Conservation (phyloP, 257 asterid genomes). For the Leonotis leonurus region DNA sequence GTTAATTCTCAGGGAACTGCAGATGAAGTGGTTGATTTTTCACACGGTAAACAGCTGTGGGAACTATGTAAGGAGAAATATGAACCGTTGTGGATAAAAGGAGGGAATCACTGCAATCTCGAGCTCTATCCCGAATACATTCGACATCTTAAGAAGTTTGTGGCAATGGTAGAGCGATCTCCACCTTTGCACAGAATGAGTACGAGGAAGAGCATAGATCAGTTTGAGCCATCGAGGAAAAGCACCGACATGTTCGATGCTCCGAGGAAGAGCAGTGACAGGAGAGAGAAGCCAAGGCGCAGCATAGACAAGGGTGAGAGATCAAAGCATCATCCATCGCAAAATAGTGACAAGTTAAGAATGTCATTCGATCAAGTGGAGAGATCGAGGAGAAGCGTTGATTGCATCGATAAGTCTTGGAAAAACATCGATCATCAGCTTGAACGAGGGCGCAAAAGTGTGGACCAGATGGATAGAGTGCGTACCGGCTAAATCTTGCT, state of each 20-base stretch:
- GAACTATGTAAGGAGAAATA: conserved; percentile 76
- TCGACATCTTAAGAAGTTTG: conserved; percentile 66
- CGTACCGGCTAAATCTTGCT: conserved; percentile 37
- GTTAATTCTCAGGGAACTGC: conserved; percentile 93
- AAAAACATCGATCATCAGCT: conserved; percentile 60
- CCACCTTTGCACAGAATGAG: conserved; percentile 68
- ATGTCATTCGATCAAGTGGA: conserved; percentile 64
- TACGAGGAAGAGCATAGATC: conserved; percentile 56
- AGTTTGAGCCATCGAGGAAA: conserved; percentile 66
- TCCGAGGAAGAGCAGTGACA: conserved; percentile 74
- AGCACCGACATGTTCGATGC: conserved; percentile 63
- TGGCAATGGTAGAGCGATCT: conserved; percentile 62
- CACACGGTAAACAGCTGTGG: conserved; percentile 89
- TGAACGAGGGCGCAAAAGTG: conserved; percentile 74
- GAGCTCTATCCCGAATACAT: conserved; percentile 82
- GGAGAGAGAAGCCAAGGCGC: conserved; percentile 78
- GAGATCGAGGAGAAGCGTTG: conserved; percentile 83
- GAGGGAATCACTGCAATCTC: conserved; percentile 78
- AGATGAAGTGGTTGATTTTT: conserved; percentile 81
- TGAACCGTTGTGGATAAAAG: conserved; percentile 87
- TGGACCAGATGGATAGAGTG: conserved; percentile 64
- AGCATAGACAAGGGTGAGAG: conserved; percentile 71
- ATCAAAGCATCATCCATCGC: conserved; percentile 42
- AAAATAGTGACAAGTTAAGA: conserved; percentile 50
- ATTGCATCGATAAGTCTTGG: conserved; percentile 69